phyloP scores from a whole-genome alignment of 257 asterid genomes.

The Solanum dulcamara region DNA sequence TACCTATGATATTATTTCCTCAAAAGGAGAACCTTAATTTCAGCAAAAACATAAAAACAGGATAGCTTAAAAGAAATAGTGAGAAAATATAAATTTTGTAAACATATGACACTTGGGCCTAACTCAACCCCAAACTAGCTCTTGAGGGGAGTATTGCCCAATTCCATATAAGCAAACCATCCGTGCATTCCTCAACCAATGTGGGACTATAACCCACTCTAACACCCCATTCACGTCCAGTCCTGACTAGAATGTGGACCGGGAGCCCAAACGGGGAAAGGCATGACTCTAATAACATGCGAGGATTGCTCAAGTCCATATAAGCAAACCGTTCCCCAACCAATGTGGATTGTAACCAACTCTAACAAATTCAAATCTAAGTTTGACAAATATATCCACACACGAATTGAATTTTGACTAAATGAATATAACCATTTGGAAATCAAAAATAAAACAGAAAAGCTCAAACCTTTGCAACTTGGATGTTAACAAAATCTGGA shows the following conservation, averaged over 20 bases:
- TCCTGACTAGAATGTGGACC: background rate
- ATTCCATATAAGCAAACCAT: background rate
- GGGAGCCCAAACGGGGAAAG: no score
- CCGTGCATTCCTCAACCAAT: background rate
- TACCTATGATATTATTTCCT: background rate
- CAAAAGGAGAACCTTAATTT: background rate
- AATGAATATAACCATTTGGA: background rate
- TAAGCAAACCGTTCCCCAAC: background rate
- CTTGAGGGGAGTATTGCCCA: background rate
- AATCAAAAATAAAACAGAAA: slow-evolving; percentile 1
- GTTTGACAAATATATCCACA: background rate
- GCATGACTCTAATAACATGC: background rate
- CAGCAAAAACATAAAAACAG: background rate
- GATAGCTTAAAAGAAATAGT: background rate
- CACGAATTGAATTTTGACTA: background rate
- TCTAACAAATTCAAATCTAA: background rate
- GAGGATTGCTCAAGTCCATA: background rate
- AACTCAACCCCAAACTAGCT: background rate
- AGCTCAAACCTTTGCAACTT: slow-evolving; percentile 77
- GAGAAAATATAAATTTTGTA: background rate
- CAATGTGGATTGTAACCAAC: background rate
- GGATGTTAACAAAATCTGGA: slow-evolving; percentile 77
- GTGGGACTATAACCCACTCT: background rate
- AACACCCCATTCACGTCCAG: background rate
- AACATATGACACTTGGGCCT: background rate